Conservation (phyloP, 1,284 basidiomycete genomes). For the Irpex sp. region DNA sequence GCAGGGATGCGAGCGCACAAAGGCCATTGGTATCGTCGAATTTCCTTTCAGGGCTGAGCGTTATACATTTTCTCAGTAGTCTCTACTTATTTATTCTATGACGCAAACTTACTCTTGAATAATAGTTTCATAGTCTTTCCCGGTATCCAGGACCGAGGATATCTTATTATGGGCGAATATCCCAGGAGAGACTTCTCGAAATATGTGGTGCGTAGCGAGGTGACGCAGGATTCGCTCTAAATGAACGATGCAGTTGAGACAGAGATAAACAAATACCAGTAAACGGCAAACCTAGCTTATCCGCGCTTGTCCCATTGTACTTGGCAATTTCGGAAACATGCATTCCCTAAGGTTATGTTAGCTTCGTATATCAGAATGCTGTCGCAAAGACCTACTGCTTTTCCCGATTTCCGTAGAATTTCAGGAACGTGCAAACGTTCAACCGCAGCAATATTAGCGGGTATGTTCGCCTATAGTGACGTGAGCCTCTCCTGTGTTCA, state of each 20-base stretch:
- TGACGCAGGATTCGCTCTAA: neutral
- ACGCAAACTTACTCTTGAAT: too few species aligned
- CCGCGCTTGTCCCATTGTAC: constrained; percentile 25
- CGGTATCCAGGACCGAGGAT: constrained; percentile 37
- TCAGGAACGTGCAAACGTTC: constrained; percentile 25
- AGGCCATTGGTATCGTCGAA: constrained; percentile 25
- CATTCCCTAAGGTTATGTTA: constrained; percentile 22
- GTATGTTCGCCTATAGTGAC: constrained; percentile 1
- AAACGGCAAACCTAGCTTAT: constrained; percentile 28
- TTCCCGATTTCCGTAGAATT: constrained; percentile 34
- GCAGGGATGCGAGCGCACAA: constrained; percentile 11
- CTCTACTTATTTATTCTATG: too few species aligned
- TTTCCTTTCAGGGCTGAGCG: constrained; percentile 12
- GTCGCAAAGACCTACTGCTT: constrained; percentile 20
- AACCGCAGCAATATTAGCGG: constrained; percentile 10
- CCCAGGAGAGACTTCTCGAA: neutral
- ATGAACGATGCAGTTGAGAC: too few species aligned
- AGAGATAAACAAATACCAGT: too few species aligned
- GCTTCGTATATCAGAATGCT: neutral
- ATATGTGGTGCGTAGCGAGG: neutral
- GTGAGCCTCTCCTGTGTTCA: neutral
- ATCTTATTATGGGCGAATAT: constrained; percentile 12
- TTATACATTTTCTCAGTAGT: too few species aligned
- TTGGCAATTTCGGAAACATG: constrained; percentile 33
- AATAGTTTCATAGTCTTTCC: neutral